Percentiles rank a stretch among this genome's conserved stretches.
These are phyloP conservation scores for Grosmannia huntii DNA, from an alignment of 2,329 filamentous ascomycete species.

Conservation along the genomic window DNA sequence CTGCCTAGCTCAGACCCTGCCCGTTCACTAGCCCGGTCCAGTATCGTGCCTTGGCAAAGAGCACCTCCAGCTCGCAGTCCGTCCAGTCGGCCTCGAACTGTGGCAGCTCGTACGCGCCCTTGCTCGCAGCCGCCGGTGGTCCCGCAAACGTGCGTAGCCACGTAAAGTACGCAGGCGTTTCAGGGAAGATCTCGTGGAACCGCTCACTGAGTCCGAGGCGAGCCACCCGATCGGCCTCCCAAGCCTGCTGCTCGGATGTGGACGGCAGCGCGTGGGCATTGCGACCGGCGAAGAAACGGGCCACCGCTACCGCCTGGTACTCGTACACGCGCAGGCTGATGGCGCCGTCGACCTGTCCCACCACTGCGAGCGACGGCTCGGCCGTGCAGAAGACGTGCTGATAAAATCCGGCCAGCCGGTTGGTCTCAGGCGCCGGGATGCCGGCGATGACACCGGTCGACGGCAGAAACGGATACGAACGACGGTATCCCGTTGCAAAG, in stretches of 20 bases:
- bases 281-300: constrained; percentile 42
- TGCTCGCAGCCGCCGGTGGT: background rate
- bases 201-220: background rate
- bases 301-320: constrained; percentile 52
- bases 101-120: constrained; percentile 3
- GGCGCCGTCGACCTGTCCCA: constrained; percentile 37
- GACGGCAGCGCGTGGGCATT: constrained; percentile 31
- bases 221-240: constrained; percentile 43
- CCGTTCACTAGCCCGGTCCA: background rate
- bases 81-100: constrained; percentile 1
- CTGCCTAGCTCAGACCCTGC: no score
- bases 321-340: constrained; percentile 57
- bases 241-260: constrained; percentile 33
- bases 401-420: constrained; percentile 40
- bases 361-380: constrained; percentile 43
- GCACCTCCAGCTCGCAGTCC: constrained; percentile 4
- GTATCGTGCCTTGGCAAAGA: constrained; percentile 2
- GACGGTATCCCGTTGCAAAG: constrained; percentile 56
- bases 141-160: constrained; percentile 5
- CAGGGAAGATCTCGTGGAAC: constrained; percentile 6
- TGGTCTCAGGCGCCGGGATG: constrained; percentile 23
- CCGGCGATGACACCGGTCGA: constrained; percentile 13
- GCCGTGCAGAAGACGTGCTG: constrained; percentile 42
- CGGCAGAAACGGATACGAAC: constrained; percentile 48
- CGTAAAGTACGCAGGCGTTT: constrained; percentile 3